Evolutionary conservation across 257 asterid species (phyloP).

Genomic region (Solanum chilense): DNA sequence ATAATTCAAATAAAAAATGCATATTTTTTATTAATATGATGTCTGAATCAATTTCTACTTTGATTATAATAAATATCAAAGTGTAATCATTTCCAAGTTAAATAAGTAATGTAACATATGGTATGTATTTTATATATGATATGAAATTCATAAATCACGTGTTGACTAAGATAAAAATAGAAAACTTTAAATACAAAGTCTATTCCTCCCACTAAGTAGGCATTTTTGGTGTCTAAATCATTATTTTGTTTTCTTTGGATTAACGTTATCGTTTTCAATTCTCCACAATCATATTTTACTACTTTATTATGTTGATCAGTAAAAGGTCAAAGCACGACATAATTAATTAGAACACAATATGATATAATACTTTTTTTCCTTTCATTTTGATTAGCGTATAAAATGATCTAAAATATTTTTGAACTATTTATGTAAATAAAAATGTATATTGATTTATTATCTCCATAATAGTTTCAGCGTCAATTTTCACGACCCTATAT

Average conservation of each 20-base stretch:
- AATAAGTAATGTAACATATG: not conserved
- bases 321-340: not conserved
- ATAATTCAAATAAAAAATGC: not conserved
- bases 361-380: not conserved
- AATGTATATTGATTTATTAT: too few relatives aligned
- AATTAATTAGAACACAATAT: not conserved
- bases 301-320: not conserved
- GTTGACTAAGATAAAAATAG: not conserved
- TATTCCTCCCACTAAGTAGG: not conserved
- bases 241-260: not conserved
- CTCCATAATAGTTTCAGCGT: too few relatives aligned
- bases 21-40: not conserved
- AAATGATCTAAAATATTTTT: not conserved
- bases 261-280: not conserved
- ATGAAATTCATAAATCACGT: not conserved
- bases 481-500: too few relatives aligned
- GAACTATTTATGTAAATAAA: accelerated
- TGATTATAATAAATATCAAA: not conserved
- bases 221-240: not conserved
- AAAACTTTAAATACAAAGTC: not conserved
- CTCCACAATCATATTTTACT: not conserved
- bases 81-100: too few relatives aligned
- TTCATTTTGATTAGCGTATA: too few relatives aligned
- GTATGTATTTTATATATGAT: not conserved
- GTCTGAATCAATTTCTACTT: not conserved